Evolutionary conservation across 768 basidiomycete genomes (phyloP).

Genomic region (Pleurotus citrinopileatus): DNA sequence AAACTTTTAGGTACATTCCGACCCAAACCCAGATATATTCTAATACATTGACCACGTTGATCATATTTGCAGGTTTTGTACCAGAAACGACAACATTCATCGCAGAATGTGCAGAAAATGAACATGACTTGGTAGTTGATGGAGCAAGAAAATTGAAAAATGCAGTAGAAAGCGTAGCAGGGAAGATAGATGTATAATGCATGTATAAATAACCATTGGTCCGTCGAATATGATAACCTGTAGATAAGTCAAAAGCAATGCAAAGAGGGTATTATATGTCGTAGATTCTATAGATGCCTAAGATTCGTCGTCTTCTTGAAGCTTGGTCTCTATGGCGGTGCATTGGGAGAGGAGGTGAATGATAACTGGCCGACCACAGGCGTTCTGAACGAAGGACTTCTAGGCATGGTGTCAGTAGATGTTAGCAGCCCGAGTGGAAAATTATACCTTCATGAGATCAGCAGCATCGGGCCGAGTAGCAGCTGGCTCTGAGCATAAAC

Average conservation of each 20-base stretch:
- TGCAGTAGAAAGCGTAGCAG: constrained; percentile 70
- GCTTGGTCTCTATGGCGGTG: constrained; percentile 57
- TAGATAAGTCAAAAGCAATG: constrained; percentile 8
- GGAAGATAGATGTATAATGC: constrained; percentile 51
- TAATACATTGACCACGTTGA: not conserved
- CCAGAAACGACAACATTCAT: constrained; percentile 85
- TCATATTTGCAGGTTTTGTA: constrained; percentile 53
- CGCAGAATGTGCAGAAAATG: constrained; percentile 84
- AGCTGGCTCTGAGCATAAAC: constrained; percentile 61
- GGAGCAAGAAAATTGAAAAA: constrained; percentile 67
- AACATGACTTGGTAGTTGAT: constrained; percentile 77
- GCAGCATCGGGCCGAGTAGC: constrained; percentile 51
- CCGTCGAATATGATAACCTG: constrained; percentile 7
- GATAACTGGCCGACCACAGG: constrained; percentile 67
- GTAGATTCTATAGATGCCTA: constrained; percentile 11
- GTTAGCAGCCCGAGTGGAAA: not conserved
- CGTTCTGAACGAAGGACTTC: constrained; percentile 64
- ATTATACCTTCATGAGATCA: constrained; percentile 53
- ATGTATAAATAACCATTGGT: constrained; percentile 12
- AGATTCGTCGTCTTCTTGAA: constrained; percentile 22
- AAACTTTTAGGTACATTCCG: constrained; percentile 61
- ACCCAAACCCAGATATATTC: not conserved
- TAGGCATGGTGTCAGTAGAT: constrained; percentile 22
- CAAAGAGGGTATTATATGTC: not conserved
- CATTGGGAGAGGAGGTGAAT: constrained; percentile 66